phyloP scores from a whole-genome alignment of 768 basidiomycete genomes.

The Tulasnella sp. region DNA sequence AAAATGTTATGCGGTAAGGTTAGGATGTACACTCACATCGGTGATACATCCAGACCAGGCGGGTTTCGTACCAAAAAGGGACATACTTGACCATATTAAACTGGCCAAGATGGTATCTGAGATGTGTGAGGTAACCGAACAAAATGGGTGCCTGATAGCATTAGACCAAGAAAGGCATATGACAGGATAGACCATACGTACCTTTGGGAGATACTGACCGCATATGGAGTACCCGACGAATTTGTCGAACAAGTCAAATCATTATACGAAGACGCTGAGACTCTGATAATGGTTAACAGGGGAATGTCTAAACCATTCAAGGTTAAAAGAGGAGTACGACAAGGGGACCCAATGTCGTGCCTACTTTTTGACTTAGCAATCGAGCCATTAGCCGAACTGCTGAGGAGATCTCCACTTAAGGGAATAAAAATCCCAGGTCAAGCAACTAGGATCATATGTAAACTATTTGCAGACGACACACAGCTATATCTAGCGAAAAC shows the following conservation, averaged over 20 bases:
- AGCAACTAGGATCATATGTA: not conserved
- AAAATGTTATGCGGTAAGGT: not conserved
- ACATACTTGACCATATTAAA: conserved; percentile 27
- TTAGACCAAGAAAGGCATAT: conserved; percentile 28
- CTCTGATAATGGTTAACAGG: too few relatives aligned
- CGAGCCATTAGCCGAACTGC: conserved; percentile 22
- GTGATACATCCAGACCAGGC: conserved; percentile 26
- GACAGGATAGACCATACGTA: conserved; percentile 25
- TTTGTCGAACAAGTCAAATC: too few relatives aligned
- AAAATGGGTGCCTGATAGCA: conserved; percentile 19
- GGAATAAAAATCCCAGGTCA: conserved; percentile 26
- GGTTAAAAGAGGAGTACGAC: conserved; percentile 25
- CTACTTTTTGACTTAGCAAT: not conserved
- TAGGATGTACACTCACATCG: not conserved
- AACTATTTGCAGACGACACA: conserved; percentile 36
- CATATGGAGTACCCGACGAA: not conserved
- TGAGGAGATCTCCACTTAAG: conserved; percentile 16
- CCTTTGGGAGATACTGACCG: conserved; percentile 18
- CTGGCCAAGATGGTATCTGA: conserved; percentile 21
- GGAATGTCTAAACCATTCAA: too few relatives aligned
- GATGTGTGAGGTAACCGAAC: conserved; percentile 15
- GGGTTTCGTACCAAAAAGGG: conserved; percentile 24
- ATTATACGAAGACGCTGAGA: too few relatives aligned
- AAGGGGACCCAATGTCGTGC: conserved; percentile 30
- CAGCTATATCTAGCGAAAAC: conserved; percentile 29